A percentile compares a stretch with the other conserved stretches of the same genome.
These are phyloP conservation scores for Fomitiporia mediterranea DNA, from an alignment of 1,284 basidiomycete species.

Conservation along the genomic window DNA sequence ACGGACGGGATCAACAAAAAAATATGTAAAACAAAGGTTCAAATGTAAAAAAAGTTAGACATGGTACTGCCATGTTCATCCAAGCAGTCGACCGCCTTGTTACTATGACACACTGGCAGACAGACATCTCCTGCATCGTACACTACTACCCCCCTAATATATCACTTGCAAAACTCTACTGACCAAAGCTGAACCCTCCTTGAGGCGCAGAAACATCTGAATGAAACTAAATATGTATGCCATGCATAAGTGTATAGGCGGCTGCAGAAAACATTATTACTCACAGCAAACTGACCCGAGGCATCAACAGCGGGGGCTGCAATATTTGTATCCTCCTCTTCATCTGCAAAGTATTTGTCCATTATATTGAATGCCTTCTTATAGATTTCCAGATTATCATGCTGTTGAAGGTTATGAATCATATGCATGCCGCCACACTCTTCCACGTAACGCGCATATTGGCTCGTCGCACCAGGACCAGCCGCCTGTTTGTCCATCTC, in stretches of 20 bases:
- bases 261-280: slow-evolving; percentile 30
- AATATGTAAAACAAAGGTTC: neutral
- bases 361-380: slow-evolving; percentile 99
- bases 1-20: too few species aligned
- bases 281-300: slow-evolving; percentile 84
- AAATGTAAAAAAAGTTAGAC: neutral
- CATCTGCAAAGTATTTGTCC: slow-evolving; percentile 93
- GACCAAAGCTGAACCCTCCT: slow-evolving; percentile 91
- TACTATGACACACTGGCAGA: neutral
- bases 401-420: slow-evolving; percentile 98
- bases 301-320: slow-evolving; percentile 81
- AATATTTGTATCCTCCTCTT: slow-evolving; percentile 81
- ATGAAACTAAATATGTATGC: slow-evolving; percentile 55
- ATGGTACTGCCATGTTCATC: neutral
- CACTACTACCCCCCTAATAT: neutral
- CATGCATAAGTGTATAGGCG: slow-evolving; percentile 10
- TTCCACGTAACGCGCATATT: slow-evolving; percentile 93
- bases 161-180: slow-evolving; percentile 26
- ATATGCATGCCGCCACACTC: slow-evolving; percentile 99
- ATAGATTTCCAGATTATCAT: slow-evolving; percentile 99
- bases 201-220: slow-evolving; percentile 80
- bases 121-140: neutral
- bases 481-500: slow-evolving; percentile 90
- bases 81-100: neutral
- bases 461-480: slow-evolving; percentile 84